Conservation (phyloP, 2,329 filamentous ascomycete genomes). For the Penicillium brevicompactum region DNA sequence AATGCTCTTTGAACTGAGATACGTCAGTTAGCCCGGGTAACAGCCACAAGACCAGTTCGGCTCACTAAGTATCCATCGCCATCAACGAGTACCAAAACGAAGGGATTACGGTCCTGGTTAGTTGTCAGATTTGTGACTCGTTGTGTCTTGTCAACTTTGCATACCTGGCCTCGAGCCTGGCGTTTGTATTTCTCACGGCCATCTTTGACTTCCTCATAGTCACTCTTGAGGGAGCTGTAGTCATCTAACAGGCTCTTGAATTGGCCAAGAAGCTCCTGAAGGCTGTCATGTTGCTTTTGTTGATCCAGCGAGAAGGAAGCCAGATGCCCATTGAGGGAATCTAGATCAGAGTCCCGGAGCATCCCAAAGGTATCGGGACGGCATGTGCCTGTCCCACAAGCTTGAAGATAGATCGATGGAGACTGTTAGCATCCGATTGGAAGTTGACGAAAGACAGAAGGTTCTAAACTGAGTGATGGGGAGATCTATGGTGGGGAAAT, state of each 20-base stretch:
- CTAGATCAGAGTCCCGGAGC: slow-evolving; percentile 29
- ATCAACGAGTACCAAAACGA: slow-evolving; percentile 63
- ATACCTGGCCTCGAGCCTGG: slow-evolving; percentile 48
- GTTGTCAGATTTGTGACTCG: slow-evolving; percentile 7
- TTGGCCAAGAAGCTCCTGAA: slow-evolving; percentile 39
- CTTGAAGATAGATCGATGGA: neutral
- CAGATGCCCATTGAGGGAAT: slow-evolving; percentile 24
- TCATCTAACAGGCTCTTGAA: slow-evolving; percentile 53
- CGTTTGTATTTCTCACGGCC: slow-evolving; percentile 59
- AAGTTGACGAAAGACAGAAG: neutral
- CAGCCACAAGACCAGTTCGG: slow-evolving; percentile 50
- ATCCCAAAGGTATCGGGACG: slow-evolving; percentile 20
- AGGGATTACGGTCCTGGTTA: slow-evolving; percentile 55
- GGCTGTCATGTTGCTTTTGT: slow-evolving; percentile 32
- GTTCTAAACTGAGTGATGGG: neutral
- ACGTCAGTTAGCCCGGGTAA: slow-evolving; percentile 34
- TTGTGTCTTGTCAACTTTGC: neutral
- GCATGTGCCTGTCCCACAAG: slow-evolving; percentile 23
- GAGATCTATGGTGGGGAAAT: slow-evolving; percentile 12
- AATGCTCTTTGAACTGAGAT: slow-evolving; percentile 61
- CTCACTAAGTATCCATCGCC: slow-evolving; percentile 59
- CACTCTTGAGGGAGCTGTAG: slow-evolving; percentile 58
- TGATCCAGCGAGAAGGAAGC: slow-evolving; percentile 24
- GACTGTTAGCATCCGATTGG: slow-evolving; percentile 12
- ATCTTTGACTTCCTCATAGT: slow-evolving; percentile 60